Evolutionary conservation across 371 early-diverging fungal species (phyloP).

Genomic region (Cladochytrium tenue): DNA sequence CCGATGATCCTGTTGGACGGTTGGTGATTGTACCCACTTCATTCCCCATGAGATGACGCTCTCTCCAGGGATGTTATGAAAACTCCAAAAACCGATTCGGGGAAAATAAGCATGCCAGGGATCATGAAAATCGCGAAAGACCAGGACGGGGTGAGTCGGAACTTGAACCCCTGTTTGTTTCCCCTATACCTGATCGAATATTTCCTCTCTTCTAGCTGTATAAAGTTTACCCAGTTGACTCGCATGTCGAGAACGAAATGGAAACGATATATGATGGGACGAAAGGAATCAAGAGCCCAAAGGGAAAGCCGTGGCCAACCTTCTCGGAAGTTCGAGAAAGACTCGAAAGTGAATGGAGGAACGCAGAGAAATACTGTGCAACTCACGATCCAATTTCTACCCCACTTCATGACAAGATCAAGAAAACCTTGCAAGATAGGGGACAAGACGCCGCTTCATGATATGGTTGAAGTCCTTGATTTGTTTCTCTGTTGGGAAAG

Average conservation of each 20-base stretch:
- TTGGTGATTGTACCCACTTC: slow-evolving; percentile 80
- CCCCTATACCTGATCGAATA: no score
- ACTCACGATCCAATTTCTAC: no score
- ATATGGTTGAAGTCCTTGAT: no score
- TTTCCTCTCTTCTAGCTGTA: slow-evolving; percentile 1
- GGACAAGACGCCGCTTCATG: no score
- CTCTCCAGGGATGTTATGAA: slow-evolving; percentile 76
- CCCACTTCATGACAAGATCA: no score
- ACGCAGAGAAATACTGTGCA: no score
- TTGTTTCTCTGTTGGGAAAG: no score
- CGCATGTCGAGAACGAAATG: slow-evolving; percentile 21
- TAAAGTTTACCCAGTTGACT: slow-evolving; percentile 11
- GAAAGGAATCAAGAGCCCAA: no score
- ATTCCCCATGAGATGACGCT: slow-evolving; percentile 70
- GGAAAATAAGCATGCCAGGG: slow-evolving; percentile 68
- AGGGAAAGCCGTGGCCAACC: slow-evolving; percentile 55
- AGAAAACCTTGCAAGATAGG: no score
- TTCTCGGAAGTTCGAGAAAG: slow-evolving; percentile 55
- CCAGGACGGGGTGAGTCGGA: background rate
- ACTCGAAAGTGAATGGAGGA: slow-evolving; percentile 51
- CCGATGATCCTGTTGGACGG: slow-evolving; percentile 59
- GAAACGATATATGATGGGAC: slow-evolving; percentile 23
- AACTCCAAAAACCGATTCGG: slow-evolving; percentile 55
- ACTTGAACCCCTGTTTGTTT: no score
- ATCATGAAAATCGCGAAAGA: background rate